Conservation (phyloP, 2,329 filamentous ascomycete species). For the Fusarium sambucinum region DNA sequence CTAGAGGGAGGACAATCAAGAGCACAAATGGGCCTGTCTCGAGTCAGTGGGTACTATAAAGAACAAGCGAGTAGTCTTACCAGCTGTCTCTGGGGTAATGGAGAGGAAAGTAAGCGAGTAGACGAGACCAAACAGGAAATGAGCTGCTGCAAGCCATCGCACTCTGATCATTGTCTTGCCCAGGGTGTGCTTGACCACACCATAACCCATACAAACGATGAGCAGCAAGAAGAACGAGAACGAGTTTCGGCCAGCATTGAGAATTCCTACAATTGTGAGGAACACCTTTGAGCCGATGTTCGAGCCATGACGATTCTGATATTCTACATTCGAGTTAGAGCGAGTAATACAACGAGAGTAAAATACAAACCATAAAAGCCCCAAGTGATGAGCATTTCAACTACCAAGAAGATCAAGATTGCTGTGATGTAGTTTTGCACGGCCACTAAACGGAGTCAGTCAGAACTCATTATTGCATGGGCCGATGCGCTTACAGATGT, state of each 20-base stretch:
- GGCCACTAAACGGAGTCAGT: conserved; percentile 68
- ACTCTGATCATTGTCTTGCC: conserved; percentile 96
- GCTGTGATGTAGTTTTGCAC: conserved; percentile 99
- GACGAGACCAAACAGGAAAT: conserved; percentile 94
- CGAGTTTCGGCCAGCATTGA: conserved; percentile 94
- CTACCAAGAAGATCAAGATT: conserved; percentile 90
- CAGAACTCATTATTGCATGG: neutral
- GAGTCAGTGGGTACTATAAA: conserved; percentile 38
- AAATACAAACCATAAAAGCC: conserved; percentile 84
- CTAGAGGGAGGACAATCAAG: conserved; percentile 91
- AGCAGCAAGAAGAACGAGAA: conserved; percentile 98
- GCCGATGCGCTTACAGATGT: conserved; percentile 75
- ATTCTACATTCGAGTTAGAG: conserved; percentile 71
- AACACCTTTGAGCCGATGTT: conserved; percentile 86
- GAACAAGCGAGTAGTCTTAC: conserved; percentile 55
- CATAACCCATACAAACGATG: conserved; percentile 99
- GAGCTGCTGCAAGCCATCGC: conserved; percentile 87
- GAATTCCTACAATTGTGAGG: conserved; percentile 89
- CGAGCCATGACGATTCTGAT: conserved; percentile 88
- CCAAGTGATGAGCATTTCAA: conserved; percentile 99
- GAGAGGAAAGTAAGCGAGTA: conserved; percentile 92
- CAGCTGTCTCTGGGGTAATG: conserved; percentile 87
- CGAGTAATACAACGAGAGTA: neutral
- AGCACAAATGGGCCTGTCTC: conserved; percentile 82
- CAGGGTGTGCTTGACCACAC: conserved; percentile 93